Evolutionary conservation across 2,329 filamentous ascomycete species (phyloP), one percentile per base, ranked within the genome.

Genomic region (Phoma herbarum): DNA sequence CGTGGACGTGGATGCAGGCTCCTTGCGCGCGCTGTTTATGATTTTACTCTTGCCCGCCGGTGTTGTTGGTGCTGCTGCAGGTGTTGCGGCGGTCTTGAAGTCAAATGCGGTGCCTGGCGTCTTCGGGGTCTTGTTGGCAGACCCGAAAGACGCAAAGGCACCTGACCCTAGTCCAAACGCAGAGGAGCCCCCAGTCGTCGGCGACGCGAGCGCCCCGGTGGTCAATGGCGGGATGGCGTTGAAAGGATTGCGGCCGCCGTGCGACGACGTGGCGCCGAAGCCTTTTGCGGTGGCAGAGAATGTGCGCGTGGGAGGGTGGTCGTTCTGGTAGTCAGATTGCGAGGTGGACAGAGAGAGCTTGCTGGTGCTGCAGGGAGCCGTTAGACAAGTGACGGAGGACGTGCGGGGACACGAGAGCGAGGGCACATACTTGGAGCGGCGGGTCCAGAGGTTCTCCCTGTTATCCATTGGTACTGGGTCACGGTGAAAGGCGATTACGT

Each of bases 131-230:
- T 96, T 97, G 31, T 86, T 85, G 29, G 90, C 86, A 42, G 84
- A 83, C 23, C 94, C 93, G 77, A 96, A 96, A n/a, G 93, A 96
- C 37, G 94, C 94, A 77, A 99, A 99, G 54, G 95, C 95, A 68
- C 95, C 95, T 18, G 92, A 96, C 39, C 95, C 95, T 60, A 99
- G 83, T 49, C 93, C 93, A 79, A 99, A 99, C 58, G 94, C 93
- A 71, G 90, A 93, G 18, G 92, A 93, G 54, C 91, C 92, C 68
- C 86, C 86, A 52, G 86, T 85, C 12, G 90, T 92, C 14, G 93
- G 92, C 10, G 92, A 94, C 33, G 89, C 85, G 54, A 93, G 82
- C 57, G 71, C 76, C 47, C 85, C 86, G 49, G 84, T 86, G 61
- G 86, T 88, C 70, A 90, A 86, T 60, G 90, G 89, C 47, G 91